Evolutionary conservation across 352 stramenopile genomes (phyloP).

Genomic region (Phytophthora sojae): DNA sequence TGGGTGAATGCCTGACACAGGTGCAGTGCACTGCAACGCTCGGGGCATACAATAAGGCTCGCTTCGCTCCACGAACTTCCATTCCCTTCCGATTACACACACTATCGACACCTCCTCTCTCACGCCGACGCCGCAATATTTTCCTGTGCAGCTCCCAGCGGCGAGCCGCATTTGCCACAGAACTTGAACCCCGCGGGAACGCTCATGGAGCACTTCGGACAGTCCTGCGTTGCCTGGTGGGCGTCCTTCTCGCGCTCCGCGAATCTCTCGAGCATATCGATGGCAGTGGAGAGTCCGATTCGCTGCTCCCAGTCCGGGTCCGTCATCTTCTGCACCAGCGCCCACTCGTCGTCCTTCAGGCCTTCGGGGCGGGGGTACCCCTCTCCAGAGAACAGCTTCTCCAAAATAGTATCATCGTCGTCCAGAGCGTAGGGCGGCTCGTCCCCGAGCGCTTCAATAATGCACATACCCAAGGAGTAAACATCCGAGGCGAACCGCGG

Average conservation of each 20-base stretch:
- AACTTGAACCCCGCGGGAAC: slow-evolving; percentile 33
- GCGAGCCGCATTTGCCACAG: slow-evolving; percentile 33
- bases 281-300: slow-evolving; percentile 11
- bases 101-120: background rate
- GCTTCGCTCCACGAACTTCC: background rate
- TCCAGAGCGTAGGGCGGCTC: slow-evolving; percentile 35
- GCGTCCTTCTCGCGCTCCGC: slow-evolving; percentile 28
- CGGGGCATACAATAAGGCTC: too few relatives aligned
- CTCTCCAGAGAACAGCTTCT: slow-evolving; percentile 29
- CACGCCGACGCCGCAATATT: background rate
- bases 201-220: slow-evolving; percentile 19
- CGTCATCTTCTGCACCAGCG: slow-evolving; percentile 16
- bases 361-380: slow-evolving; percentile 19
- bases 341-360: slow-evolving; percentile 29
- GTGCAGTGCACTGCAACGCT: too few relatives aligned
- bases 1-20: background rate
- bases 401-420: slow-evolving; percentile 38
- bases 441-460: slow-evolving; percentile 39
- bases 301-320: slow-evolving; percentile 18
- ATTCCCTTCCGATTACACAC: background rate
- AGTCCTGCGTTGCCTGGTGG: slow-evolving; percentile 22
- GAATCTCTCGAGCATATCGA: slow-evolving; percentile 18
- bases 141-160: background rate
- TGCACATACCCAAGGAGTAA: slow-evolving; percentile 54
- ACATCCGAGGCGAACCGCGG: slow-evolving; percentile 50